Base-by-base conservation (phyloP, 2,329 filamentous ascomycete genomes). In the Dactylonectria macrodidyma region DNA sequence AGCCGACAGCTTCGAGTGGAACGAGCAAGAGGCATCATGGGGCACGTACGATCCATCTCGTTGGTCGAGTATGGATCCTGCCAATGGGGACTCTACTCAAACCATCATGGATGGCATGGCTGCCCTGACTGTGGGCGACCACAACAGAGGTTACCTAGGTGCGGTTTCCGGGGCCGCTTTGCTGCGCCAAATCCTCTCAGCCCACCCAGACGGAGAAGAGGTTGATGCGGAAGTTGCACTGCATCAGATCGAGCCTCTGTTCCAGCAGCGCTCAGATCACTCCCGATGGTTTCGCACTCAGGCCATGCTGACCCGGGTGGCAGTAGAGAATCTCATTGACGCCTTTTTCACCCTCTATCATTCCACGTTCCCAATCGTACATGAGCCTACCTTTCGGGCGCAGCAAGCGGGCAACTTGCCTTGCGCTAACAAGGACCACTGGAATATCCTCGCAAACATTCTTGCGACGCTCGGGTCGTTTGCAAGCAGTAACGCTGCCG, bases 111-210 rank as follows among this genome's bases (percentile, higher is more conserved):
- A 82, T 54, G 81, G 81, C 11, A 82, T 82, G 80, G 80, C 81
- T 1, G 79, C 80, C 5, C 67, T 82, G 4, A 78, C 79, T 2
- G 76, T 81, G 19, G 74, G 76, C 22, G 79, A 81, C 47, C 74
- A 76, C 8, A 80, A 83, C 34, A 78, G 79, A 1, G 84, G 84
- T 5, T 86, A 86, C 71, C 79, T 85, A 9, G 84, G 84, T 2
- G 78, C 84, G 1, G 82, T 82, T 1, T 85, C 83, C 6, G 83
- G 83, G 1, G 84, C 83, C 16, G 83, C 83, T 2, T 79, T 85
- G 65, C 70, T 85, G 16, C 79, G 83, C 19, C 19, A 19, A 19
- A 19, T 19, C 19, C 19, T 19, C 19, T 19, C 19, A 19, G 19
- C 19, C 19, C 19, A 19, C 19, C 19, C 19, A 19, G 19, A 19